phyloP scores from a whole-genome alignment of 139 green algal genomes.

The Coelastrella sp. region DNA sequence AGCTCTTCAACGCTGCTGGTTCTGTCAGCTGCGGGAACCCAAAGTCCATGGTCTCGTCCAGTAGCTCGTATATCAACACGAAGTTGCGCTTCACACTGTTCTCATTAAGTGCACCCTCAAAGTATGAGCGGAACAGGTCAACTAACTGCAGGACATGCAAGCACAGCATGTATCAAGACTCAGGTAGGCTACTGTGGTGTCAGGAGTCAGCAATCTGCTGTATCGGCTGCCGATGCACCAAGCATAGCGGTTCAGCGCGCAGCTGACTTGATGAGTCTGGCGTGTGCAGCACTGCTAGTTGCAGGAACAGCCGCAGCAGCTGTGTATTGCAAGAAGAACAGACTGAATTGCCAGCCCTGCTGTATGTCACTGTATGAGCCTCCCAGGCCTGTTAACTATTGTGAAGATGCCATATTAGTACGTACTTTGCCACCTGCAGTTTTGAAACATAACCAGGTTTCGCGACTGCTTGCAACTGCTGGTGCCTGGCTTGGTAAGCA shows the following conservation, averaged over 20 bases:
- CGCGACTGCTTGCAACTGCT: too few relatives aligned
- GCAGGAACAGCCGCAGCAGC: too few relatives aligned
- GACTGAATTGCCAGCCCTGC: background rate
- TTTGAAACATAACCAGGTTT: too few relatives aligned
- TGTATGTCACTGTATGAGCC: too few relatives aligned
- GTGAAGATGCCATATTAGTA: too few relatives aligned
- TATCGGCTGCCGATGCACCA: too few relatives aligned
- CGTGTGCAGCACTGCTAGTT: too few relatives aligned
- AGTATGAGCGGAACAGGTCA: constrained; percentile 91
- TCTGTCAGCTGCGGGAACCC: constrained; percentile 92
- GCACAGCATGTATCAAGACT: background rate
- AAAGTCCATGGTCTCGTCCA: constrained; percentile 96
- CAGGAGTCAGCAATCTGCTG: background rate
- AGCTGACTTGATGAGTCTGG: background rate
- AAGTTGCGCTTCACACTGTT: constrained; percentile 93
- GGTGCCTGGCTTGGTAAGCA: background rate
- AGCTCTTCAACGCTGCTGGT: constrained; percentile 88
- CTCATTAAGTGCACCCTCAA: constrained; percentile 90
- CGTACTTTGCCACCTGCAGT: too few relatives aligned
- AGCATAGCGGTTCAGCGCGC: too few relatives aligned
- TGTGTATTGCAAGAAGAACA: background rate
- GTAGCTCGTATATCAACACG: constrained; percentile 96
- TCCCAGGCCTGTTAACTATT: too few relatives aligned
- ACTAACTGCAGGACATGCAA: constrained; percentile 71
- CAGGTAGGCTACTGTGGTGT: background rate